Base-by-base conservation (phyloP, 2,329 filamentous ascomycete species). In the Neonectria faginata region DNA sequence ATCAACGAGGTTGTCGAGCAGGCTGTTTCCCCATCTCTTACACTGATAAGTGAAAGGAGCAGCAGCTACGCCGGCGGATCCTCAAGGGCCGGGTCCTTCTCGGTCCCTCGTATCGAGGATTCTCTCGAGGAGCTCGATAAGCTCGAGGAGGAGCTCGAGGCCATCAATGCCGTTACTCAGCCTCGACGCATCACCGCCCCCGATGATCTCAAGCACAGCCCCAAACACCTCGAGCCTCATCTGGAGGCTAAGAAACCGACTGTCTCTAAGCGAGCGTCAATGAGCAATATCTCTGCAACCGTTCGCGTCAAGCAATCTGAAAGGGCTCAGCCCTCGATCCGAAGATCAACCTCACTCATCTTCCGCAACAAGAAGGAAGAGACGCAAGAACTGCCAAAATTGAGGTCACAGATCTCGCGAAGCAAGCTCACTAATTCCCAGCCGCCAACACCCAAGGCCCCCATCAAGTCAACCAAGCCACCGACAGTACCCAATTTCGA, bases 81-180 rank as follows among this genome's bases (percentile, higher is more conserved):
- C 18, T 77, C 77, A 25, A 69, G 70, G 29, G 57, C 73, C 6
- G 76, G 73, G 0, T 79, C 76, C 6, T 75, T 71, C 65, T 79
- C 70, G 1, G 77, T 80, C 12, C 78, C 83, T 27, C 84, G 86
- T 18, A 90, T 90, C 54, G 88, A 90, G 72, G 88, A 90, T 73
- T 89, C 88, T 2, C 78, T 90, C 9, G 88, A 89, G 73, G 87
- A 87, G 66, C 79, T 90, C 20, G 88, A 90, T 71, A 80, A 82
- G 64, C 80, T 90, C 16, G 87, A 90, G 68, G 88, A 90, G 33
- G 82, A 89, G 54, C 80, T 90, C 10, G 88, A 90, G 68, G 85
- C 82, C 2, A 79, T 88, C 36, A 71, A 76, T 59, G 77, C 77
- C n/a, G 76, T 82, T 11, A 74, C 83, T 0, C 76, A 73, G 2